phyloP scores from a whole-genome alignment of 2,329 filamentous ascomycete species.

The Ophiocordyceps camponoti-floridani region DNA sequence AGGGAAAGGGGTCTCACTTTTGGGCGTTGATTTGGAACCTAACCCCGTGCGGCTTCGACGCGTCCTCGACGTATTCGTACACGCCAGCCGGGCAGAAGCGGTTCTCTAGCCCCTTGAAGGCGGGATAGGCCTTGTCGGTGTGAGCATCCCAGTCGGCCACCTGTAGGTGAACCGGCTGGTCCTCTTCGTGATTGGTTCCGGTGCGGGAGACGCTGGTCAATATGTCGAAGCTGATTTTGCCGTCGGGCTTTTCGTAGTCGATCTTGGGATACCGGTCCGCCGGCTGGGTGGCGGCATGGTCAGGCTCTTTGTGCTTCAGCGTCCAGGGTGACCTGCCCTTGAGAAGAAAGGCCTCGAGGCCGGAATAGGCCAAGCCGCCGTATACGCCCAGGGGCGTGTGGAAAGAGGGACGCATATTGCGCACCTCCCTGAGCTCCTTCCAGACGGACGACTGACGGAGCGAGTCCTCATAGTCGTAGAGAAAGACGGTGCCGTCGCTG shows the following conservation, averaged over 20 bases:
- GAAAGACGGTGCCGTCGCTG: slow-evolving; percentile 58
- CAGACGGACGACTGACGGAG: slow-evolving; percentile 78
- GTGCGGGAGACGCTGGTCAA: slow-evolving; percentile 88
- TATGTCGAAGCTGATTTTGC: slow-evolving; percentile 89
- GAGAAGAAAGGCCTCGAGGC: slow-evolving; percentile 74
- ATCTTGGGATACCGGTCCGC: slow-evolving; percentile 75
- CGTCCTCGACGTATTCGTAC: slow-evolving; percentile 94
- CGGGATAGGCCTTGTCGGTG: slow-evolving; percentile 63
- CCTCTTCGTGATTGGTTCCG: slow-evolving; percentile 96
- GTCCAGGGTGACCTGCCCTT: slow-evolving; percentile 86
- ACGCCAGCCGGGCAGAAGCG: slow-evolving; percentile 94
- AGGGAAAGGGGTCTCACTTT: slow-evolving; percentile 47
- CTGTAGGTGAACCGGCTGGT: slow-evolving; percentile 90
- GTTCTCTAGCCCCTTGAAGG: slow-evolving; percentile 85
- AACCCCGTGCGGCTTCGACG: slow-evolving; percentile 69
- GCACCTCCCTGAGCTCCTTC: slow-evolving; percentile 85
- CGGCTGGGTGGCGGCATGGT: slow-evolving; percentile 61
- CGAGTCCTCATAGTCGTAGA: slow-evolving; percentile 85
- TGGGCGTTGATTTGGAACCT: slow-evolving; percentile 95
- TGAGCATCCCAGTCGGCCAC: slow-evolving; percentile 93
- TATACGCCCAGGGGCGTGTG: slow-evolving; percentile 72
- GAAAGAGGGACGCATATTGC: slow-evolving; percentile 96
- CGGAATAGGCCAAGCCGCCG: slow-evolving; percentile 83
- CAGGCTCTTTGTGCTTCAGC: slow-evolving; percentile 62
- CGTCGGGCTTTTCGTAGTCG: slow-evolving; percentile 92